Base-by-base conservation (phyloP, 805 yeast species). In the Ogataea minuta region DNA sequence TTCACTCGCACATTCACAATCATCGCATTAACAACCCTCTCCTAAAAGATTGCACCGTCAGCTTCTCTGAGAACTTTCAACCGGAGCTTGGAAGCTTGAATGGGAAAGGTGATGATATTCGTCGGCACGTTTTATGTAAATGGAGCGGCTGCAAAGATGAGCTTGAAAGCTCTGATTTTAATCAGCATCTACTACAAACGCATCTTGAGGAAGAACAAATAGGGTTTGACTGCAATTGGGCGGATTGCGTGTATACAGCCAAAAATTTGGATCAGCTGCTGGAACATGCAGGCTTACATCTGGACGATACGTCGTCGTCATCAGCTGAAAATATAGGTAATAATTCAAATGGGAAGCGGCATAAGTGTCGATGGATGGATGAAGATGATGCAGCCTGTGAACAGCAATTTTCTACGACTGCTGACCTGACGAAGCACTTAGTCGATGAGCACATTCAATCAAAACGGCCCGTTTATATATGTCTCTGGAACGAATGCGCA, bases 401-500 rank as follows among this genome's bases (percentile, higher is more conserved):
- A 27, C 44, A 52, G 31, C 45, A 45, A 2, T 89, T 86, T 52
- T 41, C 53, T 4, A 58, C 72, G 5, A 74, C 84, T 3, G 76
- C 77, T 10, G 83, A 73, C 5, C 67, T 93, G 36, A 87, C 89
- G 26, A 67, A 73, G 4, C 99, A 93, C 61, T 53, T 93, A 13
- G 72, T 79, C 7, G 60, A 66, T 5, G 70, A 62, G 13, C 99
- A 93, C 57, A 68, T 93, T 12, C 84, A 84, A 2, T 73, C 81
- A 8, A 89, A 96, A 2, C 74, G 83, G 56, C 73, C 83, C 2
- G 60, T 65, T 15, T 88, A 90, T 55, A 59, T 61, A 10, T 93
- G 99, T 57, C 53, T 62, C 28, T 93, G 99, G 99, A 59, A 70
- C 8, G 82, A 76, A 2, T 93, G 99, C 62, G 73, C 72, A 15